phyloP scores from a whole-genome alignment of 805 yeast species.

The Candida corydali region DNA sequence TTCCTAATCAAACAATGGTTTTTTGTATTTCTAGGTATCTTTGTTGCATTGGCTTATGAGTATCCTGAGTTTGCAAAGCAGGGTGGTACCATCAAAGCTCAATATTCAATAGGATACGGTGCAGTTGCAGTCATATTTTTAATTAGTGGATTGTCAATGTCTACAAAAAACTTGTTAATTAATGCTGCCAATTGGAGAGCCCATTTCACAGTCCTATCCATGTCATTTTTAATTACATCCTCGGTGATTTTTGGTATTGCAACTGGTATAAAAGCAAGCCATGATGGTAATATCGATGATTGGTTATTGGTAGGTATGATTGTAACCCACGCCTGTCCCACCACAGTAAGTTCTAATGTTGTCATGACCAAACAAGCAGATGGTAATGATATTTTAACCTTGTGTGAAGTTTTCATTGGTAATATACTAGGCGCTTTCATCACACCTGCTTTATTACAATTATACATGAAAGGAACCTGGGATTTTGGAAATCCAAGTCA shows the following conservation, averaged over 20 bases:
- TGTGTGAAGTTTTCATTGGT: conserved; percentile 83
- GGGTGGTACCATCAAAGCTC: conserved; percentile 71
- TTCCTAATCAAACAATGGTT: conserved; percentile 63
- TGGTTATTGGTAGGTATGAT: conserved; percentile 82
- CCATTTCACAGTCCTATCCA: conserved; percentile 62
- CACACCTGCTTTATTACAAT: conserved; percentile 79
- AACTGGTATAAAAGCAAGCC: conserved; percentile 58
- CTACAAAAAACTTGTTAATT: conserved; percentile 53
- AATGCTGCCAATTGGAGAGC: conserved; percentile 80
- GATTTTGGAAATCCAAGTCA: conserved; percentile 70
- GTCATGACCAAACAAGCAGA: conserved; percentile 86
- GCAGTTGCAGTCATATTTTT: conserved; percentile 85
- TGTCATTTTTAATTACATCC: conserved; percentile 69
- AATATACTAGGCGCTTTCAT: conserved; percentile 82
- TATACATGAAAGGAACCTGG: conserved; percentile 61
- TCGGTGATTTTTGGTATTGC: conserved; percentile 72
- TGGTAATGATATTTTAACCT: conserved; percentile 74
- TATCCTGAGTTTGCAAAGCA: conserved; percentile 82
- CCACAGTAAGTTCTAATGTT: conserved; percentile 88
- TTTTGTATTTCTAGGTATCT: conserved; percentile 63
- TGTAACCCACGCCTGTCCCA: conserved; percentile 83
- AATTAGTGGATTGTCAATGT: conserved; percentile 76
- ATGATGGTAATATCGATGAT: conserved; percentile 55
- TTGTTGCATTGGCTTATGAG: conserved; percentile 69
- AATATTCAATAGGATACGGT: conserved; percentile 77